Conservation (phyloP, 1,284 basidiomycete genomes). For the Rhodotorula glutinis region DNA sequence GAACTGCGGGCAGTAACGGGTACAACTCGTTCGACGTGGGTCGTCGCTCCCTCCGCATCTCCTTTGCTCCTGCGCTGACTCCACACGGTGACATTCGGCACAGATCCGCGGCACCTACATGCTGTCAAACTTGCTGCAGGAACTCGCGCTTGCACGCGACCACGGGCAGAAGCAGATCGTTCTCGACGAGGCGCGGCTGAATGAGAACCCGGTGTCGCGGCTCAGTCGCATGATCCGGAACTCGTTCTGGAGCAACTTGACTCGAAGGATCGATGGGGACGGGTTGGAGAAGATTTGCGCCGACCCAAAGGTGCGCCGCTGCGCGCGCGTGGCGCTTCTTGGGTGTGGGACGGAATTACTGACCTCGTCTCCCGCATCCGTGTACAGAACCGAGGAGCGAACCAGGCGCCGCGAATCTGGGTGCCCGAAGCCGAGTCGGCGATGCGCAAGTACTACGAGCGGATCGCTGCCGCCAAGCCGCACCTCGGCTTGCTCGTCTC, state of each 20-base stretch:
- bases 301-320: constrained; percentile 80
- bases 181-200: constrained; percentile 91
- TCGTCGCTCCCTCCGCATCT: constrained; percentile 25
- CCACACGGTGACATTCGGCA: not conserved
- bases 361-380: no score
- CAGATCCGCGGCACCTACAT: constrained; percentile 85
- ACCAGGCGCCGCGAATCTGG: constrained; percentile 76
- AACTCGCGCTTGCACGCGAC: constrained; percentile 93
- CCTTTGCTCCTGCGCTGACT: not conserved
- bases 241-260: constrained; percentile 97
- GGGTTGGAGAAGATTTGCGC: constrained; percentile 94
- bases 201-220: constrained; percentile 95
- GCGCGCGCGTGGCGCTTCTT: no score
- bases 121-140: constrained; percentile 98
- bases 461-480: constrained; percentile 51
- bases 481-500: constrained; percentile 88
- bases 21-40: constrained; percentile 93
- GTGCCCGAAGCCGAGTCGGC: constrained; percentile 86
- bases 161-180: constrained; percentile 93
- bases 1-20: constrained; percentile 94
- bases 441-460: constrained; percentile 86
- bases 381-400: constrained; percentile 65
- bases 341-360: no score
- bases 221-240: constrained; percentile 97
- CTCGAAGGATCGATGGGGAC: constrained; percentile 92